Conservation (phyloP, 257 asterid genomes). For the Verbena officinalis region DNA sequence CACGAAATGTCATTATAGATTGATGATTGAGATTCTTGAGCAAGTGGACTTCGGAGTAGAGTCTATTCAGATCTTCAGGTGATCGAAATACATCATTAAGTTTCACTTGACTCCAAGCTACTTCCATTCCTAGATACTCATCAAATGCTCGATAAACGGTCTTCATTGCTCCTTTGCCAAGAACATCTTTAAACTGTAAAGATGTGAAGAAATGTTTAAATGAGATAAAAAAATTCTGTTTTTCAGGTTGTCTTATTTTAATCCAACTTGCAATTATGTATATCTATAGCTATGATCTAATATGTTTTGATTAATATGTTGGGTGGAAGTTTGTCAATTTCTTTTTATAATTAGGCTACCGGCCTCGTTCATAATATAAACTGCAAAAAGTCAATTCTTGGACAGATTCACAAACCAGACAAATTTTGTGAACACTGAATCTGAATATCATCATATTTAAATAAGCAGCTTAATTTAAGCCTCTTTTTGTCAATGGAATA, state of each 20-base stretch:
- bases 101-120: slow-evolving; percentile 85
- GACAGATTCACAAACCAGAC: slow-evolving; percentile 10
- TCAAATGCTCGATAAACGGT: slow-evolving; percentile 76
- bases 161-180: slow-evolving; percentile 86
- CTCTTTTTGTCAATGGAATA: neutral
- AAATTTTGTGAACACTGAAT: neutral
- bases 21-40: slow-evolving; percentile 64
- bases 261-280: slow-evolving; percentile 6
- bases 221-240: neutral
- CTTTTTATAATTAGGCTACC: slow-evolving; percentile 3
- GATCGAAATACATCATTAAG: slow-evolving; percentile 51
- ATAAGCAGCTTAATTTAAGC: neutral
- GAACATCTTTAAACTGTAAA: slow-evolving; percentile 72
- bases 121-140: slow-evolving; percentile 69
- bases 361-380: neutral
- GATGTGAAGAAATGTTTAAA: no score
- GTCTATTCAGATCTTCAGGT: slow-evolving; percentile 60
- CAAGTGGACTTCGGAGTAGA: slow-evolving; percentile 79
- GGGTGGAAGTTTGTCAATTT: slow-evolving; percentile 5
- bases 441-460: neutral
- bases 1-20: slow-evolving; percentile 62
- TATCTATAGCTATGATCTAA: neutral
- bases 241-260: neutral
- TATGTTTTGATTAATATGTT: neutral
- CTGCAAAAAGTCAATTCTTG: slow-evolving; percentile 21